Evolutionary conservation across 805 yeast genomes (phyloP).

Genomic region (Wickerhamiella australiensis): DNA sequence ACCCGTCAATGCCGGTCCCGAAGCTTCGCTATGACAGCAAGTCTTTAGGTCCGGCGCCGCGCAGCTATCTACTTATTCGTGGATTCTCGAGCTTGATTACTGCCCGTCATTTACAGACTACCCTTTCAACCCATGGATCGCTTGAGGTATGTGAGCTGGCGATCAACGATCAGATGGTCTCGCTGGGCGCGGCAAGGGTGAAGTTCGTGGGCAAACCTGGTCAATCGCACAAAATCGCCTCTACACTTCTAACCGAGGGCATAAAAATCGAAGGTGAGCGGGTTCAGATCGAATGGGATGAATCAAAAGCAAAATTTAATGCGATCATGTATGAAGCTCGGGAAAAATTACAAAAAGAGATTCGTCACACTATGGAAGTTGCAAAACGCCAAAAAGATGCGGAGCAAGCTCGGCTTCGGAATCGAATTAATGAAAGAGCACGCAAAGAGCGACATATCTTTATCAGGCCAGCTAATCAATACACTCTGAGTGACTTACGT

Average conservation of each 20-base stretch:
- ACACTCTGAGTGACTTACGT: neutral
- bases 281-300: slow-evolving; percentile 3
- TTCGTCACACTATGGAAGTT: neutral
- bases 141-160: slow-evolving; percentile 10
- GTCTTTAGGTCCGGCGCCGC: slow-evolving; percentile 10
- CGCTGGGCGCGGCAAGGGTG: slow-evolving; percentile 4
- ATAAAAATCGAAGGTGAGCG: neutral
- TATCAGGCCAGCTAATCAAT: neutral
- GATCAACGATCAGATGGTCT: slow-evolving; percentile 2
- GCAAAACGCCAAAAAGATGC: neutral
- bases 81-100: slow-evolving; percentile 10
- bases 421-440: neutral
- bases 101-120: slow-evolving; percentile 1
- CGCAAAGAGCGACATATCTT: neutral
- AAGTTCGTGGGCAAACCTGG: neutral
- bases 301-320: neutral
- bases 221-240: neutral
- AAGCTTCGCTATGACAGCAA: slow-evolving; percentile 4
- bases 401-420: neutral
- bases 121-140: slow-evolving; percentile 4
- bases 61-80: slow-evolving; percentile 1
- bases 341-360: neutral
- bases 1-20: slow-evolving; percentile 12
- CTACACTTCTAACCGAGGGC: neutral
- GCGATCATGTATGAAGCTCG: neutral